Conservation (phyloP, 345 rosid genomes). For the Salix purpurea region DNA sequence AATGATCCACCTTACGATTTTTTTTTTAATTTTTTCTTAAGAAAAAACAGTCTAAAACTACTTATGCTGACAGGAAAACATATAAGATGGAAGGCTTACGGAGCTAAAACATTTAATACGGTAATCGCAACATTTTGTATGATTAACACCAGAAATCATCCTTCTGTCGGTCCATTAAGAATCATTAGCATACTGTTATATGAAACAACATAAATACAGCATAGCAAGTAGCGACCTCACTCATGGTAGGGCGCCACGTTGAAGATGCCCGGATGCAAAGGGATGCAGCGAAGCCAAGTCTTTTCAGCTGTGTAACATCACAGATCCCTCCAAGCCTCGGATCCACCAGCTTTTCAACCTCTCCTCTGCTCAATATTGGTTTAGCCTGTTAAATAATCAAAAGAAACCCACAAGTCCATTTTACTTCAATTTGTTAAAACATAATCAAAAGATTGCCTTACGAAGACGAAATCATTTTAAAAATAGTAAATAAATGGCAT, state of each 20-base stretch:
- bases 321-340: conserved; percentile 68
- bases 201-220: neutral
- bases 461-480: neutral
- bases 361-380: conserved; percentile 60
- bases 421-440: neutral
- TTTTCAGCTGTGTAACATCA: conserved; percentile 51
- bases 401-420: neutral
- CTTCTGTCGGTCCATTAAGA: neutral
- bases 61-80: neutral
- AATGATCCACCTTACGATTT: conserved; percentile 12
- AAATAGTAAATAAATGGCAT: neutral
- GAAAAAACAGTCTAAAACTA: too few relatives aligned
- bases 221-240: conserved; percentile 45
- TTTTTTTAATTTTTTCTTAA: too few relatives aligned
- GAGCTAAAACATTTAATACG: neutral
- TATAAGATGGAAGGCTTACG: neutral
- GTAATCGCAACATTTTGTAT: neutral
- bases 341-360: conserved; percentile 61
- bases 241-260: conserved; percentile 82
- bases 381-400: conserved; percentile 52
- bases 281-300: conserved; percentile 76
- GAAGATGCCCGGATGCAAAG: conserved; percentile 79
- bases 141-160: neutral
- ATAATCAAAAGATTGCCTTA: conserved; percentile 7
- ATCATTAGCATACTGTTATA: neutral